Base-by-base conservation (phyloP, 2,329 filamentous ascomycete species). In the Ophiostoma triangulosporum region DNA sequence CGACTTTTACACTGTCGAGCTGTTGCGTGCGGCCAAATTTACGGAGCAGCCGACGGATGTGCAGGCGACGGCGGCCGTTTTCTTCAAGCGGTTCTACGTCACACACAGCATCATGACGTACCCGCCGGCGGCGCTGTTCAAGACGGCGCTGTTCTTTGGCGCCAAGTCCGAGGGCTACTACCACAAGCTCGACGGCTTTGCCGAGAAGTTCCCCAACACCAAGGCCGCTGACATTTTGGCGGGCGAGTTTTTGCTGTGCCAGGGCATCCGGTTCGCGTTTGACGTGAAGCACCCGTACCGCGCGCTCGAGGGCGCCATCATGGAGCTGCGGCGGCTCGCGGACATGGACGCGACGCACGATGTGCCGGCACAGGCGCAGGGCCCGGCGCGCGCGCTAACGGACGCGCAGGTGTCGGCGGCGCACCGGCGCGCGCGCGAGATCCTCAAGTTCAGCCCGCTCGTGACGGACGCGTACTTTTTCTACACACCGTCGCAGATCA, bases 41-140 rank as follows among this genome's bases (percentile, higher is more conserved):
- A 75, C 72, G 60, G 69, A 75, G 32, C 64, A 75, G 40, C 70
- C 72, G 6, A 74, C 73, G 58, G 72, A 75, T 54, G 74, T 75
- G 55, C 71, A 75, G 55, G 82, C 85, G 26, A 95, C 90, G 6
- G 88, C 88, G 3, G 86, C 91, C 57, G 82, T 94, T 64, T 96
- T 94, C 66, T 77, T 98, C 56, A 86, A 88, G 54, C 86, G 93
- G 55, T 97, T 98, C 75, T 98, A 97, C 71, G 78, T 95, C 35
- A 91, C 86, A 63, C 95, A 97, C 69, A 94, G 87, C 38, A 81
- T 90, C 63, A 95, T 97, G 87, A 95, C 90, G 29, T 97, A 98
- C 65, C 87, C 91, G 57, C 91, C 90, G 0, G 86, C 87, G 57
- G 83, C 88, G 58, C 86, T 97, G 60, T 82, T 95, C 65, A 88